Base-by-base conservation (phyloP, 2,329 filamentous ascomycete genomes). In the Podosphaera fusca region DNA sequence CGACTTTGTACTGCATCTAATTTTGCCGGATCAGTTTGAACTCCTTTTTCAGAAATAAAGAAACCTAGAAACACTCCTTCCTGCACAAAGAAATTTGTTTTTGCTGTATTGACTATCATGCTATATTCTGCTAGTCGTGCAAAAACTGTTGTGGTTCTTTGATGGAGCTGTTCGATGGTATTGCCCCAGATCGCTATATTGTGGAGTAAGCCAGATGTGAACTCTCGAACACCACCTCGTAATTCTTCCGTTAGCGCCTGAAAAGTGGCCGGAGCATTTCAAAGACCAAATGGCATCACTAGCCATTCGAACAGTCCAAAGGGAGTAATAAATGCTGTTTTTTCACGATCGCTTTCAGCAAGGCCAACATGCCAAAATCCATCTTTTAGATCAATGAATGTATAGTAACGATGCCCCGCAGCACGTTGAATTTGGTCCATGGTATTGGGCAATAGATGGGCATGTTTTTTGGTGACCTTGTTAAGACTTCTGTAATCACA, bases 201-300 rank as follows among this genome's bases (percentile, higher is more conserved):
- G 31, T 51, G 2, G 6, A 51, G 7, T 4, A 51, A 29, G 14
- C 47, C 49, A 14, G 49, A 21, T n/a, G 31, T 4, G 34, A 52
- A 34, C 3, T 30, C 4, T 8, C n/a, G 31, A 7, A 31, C 8
- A 30, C 6, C 14, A 4, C 30, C 47, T 7, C 29, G 45, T 34
- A 34, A 4, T 52, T 52, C 49, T 34, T 52, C 49, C 3, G 34
- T 52, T 14, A 52, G 34, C 2, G 7, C 31, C 50, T 59, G 56
- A 38, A 51, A 59, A 8, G 55, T 57, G 1, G 51, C 46, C 2
- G 56, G 52, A 6, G 36, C 40, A 35, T 57, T 59, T 3, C 21
- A 21, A 1, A 59, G 40, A 1, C 53, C 53, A 40, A 59, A 59
- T 29, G 51, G 50, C 40, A 59, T n/a, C 4, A 59, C 56, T 14